These are phyloP conservation scores for Zychaea mexicana DNA, from an alignment of 371 early-diverging fungal genomes.

Conservation along the genomic window DNA sequence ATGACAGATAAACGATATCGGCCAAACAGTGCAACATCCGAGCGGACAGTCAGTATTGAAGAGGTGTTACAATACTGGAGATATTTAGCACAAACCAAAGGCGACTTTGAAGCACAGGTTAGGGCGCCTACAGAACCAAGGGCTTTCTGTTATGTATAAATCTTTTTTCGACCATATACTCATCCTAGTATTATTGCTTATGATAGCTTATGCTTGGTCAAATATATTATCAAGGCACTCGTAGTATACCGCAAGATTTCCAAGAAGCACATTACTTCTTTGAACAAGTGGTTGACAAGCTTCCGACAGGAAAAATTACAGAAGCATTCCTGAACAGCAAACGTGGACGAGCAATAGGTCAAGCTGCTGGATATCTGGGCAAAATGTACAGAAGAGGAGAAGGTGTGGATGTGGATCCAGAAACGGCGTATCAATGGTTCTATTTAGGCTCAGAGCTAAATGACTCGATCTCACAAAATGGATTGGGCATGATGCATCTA, in stretches of 20 bases:
- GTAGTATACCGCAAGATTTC: conserved; percentile 66
- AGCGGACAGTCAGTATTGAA: conserved; percentile 55
- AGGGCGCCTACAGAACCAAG: too few species aligned
- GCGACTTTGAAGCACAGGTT: conserved; percentile 67
- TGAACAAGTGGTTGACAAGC: conserved; percentile 42
- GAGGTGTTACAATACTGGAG: conserved; percentile 82
- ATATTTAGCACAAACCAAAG: conserved; percentile 69
- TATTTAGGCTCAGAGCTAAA: conserved; percentile 62
- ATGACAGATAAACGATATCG: conserved; percentile 33
- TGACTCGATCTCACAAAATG: conserved; percentile 68
- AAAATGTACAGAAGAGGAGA: conserved; percentile 93
- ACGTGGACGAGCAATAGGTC: conserved; percentile 46
- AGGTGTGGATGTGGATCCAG: conserved; percentile 64
- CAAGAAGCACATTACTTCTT: conserved; percentile 65
- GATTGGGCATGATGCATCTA: conserved; percentile 83
- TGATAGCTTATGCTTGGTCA: conserved; percentile 73
- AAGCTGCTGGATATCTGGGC: conserved; percentile 83
- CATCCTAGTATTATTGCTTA: not conserved
- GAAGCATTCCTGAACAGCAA: conserved; percentile 23
- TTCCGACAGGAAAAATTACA: conserved; percentile 25
- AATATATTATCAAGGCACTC: conserved; percentile 80
- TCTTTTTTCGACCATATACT: not conserved
- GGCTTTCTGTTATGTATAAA: too few species aligned
- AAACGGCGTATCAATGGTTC: conserved; percentile 79
- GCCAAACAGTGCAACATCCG: conserved; percentile 18